These are phyloP conservation scores for Emericellopsis cladophorae DNA, from an alignment of 2,329 filamentous ascomycete species.

Conservation along the genomic window DNA sequence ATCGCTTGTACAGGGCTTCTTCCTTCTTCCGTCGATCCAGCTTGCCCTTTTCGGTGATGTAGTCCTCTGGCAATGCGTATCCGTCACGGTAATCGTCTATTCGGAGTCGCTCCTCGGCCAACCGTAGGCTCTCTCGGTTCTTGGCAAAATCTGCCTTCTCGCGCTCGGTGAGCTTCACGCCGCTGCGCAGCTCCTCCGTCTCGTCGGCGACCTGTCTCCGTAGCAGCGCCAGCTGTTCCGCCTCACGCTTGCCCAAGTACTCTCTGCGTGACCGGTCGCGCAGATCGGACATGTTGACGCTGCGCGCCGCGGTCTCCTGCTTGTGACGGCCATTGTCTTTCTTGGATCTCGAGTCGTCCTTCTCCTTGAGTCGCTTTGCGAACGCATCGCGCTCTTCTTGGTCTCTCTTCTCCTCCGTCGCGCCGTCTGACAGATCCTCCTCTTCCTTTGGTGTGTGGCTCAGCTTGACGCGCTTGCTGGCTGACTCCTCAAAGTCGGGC, in stretches of 20 bases:
- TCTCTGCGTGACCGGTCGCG: conserved; percentile 78
- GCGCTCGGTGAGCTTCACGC: conserved; percentile 58
- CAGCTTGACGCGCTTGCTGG: conserved; percentile 57
- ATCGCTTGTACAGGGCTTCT: conserved; percentile 79
- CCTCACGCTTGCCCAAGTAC: conserved; percentile 86
- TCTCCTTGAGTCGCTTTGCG: conserved; percentile 59
- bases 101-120: conserved; percentile 72
- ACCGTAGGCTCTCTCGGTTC: conserved; percentile 68
- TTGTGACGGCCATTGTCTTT: conserved; percentile 44
- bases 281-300: conserved; percentile 66
- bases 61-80: conserved; percentile 87
- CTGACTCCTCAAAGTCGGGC: conserved; percentile 53
- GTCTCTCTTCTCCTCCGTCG: conserved; percentile 50
- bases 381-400: conserved; percentile 69
- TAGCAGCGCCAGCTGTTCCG: conserved; percentile 73
- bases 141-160: conserved; percentile 84
- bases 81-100: conserved; percentile 91
- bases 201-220: conserved; percentile 87
- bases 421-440: conserved; percentile 46
- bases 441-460: conserved; percentile 29
- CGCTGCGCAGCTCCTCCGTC: conserved; percentile 64
- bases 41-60: conserved; percentile 87
- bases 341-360: conserved; percentile 58
- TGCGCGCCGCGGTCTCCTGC: conserved; percentile 34
- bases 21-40: conserved; percentile 79